A percentile compares a stretch with the other conserved stretches of the same genome.
Conservation (phyloP, 2,329 filamentous ascomycete genomes). For the Neobulgaria alba region DNA sequence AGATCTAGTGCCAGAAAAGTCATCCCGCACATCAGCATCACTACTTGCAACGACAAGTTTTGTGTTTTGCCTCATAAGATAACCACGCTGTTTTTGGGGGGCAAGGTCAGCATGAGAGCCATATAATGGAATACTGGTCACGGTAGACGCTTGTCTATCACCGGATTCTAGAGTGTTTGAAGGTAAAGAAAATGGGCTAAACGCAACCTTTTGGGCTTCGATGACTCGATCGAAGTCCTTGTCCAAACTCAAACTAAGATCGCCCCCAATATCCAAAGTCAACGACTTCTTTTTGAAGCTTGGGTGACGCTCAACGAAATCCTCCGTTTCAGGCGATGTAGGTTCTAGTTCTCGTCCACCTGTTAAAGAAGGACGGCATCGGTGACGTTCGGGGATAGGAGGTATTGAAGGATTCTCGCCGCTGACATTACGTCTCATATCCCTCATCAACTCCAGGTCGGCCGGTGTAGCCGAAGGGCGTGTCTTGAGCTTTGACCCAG, state of each 20-base stretch:
- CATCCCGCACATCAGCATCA: constrained; percentile 52
- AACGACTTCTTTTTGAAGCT: constrained; percentile 78
- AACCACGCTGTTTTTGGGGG: constrained; percentile 75
- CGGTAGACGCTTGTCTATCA: constrained; percentile 39
- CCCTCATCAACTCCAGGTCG: constrained; percentile 77
- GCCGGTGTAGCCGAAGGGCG: constrained; percentile 80
- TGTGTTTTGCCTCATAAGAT: constrained; percentile 97
- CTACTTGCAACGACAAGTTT: constrained; percentile 89
- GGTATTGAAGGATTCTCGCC: constrained; percentile 56
- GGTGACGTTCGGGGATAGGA: constrained; percentile 52
- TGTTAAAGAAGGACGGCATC: constrained; percentile 44
- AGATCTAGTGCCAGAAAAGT: constrained; percentile 46
- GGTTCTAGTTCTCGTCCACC: constrained; percentile 29
- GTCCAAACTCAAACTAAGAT: constrained; percentile 78
- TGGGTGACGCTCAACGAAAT: constrained; percentile 42
- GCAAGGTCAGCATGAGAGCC: constrained; percentile 47
- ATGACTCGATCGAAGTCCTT: constrained; percentile 93
- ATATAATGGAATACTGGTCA: constrained; percentile 1
- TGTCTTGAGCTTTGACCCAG: constrained; percentile 80
- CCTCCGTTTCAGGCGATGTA: constrained; percentile 17
- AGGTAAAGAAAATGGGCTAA: constrained; percentile 28
- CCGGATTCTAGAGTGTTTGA: constrained; percentile 11
- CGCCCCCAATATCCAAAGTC: constrained; percentile 63
- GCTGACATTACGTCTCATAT: constrained; percentile 77
- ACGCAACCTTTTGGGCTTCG: constrained; percentile 89